These are phyloP conservation scores for Trypanosoma grayi DNA, from an alignment of 208 protist genomes.

Conservation along the genomic window DNA sequence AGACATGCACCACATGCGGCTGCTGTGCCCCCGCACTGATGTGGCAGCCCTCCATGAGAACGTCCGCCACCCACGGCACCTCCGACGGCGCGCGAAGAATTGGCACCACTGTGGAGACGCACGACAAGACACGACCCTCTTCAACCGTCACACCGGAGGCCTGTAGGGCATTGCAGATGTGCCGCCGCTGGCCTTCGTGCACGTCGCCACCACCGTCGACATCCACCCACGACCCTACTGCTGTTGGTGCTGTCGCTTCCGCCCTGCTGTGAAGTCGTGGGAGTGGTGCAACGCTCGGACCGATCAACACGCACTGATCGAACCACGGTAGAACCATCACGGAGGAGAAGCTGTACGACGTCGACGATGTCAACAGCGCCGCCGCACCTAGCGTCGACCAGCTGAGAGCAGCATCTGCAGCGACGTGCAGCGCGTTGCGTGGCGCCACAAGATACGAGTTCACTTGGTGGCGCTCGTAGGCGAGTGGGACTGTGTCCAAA, in stretches of 20 bases:
- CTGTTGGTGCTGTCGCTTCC: not conserved
- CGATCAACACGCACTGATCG: constrained; percentile 68
- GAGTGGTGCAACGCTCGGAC: constrained; percentile 46
- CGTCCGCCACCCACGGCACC: constrained; percentile 40
- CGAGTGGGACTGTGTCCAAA: constrained; percentile 26
- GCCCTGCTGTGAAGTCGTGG: constrained; percentile 6
- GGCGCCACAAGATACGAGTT: constrained; percentile 65
- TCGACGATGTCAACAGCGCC: constrained; percentile 51
- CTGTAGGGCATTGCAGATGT: constrained; percentile 35
- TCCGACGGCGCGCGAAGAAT: constrained; percentile 28
- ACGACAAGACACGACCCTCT: constrained; percentile 51
- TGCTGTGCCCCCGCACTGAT: constrained; percentile 26
- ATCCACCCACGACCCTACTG: not conserved
- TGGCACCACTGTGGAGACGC: constrained; percentile 49
- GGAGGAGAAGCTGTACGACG: constrained; percentile 61
- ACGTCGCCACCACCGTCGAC: not conserved
- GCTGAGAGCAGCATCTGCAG: not conserved
- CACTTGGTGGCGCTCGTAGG: constrained; percentile 34
- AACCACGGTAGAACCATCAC: constrained; percentile 73
- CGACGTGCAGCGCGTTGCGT: constrained; percentile 25
- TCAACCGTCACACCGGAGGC: constrained; percentile 50
- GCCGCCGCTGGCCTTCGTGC: constrained; percentile 33
- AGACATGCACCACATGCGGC: constrained; percentile 55
- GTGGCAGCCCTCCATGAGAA: constrained; percentile 54
- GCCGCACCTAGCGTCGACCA: not conserved